Conservation (phyloP, 345 rosid species). For the Kernera saxatilis region DNA sequence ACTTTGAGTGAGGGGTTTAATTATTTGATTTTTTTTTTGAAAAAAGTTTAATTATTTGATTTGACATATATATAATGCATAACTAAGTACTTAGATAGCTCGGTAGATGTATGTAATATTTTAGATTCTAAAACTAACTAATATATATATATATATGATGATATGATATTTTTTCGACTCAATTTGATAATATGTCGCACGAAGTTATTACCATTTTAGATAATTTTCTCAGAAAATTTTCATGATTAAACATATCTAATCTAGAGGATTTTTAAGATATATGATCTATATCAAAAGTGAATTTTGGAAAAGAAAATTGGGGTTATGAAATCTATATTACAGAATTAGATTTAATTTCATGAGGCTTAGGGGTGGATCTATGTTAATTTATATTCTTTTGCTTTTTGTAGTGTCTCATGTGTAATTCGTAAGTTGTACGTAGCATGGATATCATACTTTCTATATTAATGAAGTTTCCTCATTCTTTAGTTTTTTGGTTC, state of each 20-base stretch:
- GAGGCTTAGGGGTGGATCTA: neutral
- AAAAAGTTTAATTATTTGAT: neutral
- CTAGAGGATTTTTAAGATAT: too few relatives aligned
- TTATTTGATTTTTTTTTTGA: constrained; percentile 3
- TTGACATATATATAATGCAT: neutral
- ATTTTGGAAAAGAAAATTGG: neutral
- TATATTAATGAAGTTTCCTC: neutral
- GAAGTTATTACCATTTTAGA: too few relatives aligned
- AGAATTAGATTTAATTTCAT: neutral
- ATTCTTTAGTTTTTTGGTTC: neutral
- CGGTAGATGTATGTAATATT: neutral
- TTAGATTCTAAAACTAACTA: neutral
- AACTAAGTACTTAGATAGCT: neutral
- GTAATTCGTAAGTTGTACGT: constrained; percentile 1
- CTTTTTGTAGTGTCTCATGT: neutral
- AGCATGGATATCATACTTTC: constrained; percentile 5
- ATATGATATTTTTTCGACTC: neutral
- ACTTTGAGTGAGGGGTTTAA: neutral
- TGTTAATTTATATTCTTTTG: neutral
- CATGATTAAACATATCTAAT: too few relatives aligned
- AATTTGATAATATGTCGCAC: neutral
- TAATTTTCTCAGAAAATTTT: too few relatives aligned
- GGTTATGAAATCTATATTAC: neutral
- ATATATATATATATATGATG: too few relatives aligned
- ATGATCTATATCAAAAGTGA: too few relatives aligned